phyloP scores from a whole-genome alignment of 163 green algal genomes.

The Scenedesmus sp. region DNA sequence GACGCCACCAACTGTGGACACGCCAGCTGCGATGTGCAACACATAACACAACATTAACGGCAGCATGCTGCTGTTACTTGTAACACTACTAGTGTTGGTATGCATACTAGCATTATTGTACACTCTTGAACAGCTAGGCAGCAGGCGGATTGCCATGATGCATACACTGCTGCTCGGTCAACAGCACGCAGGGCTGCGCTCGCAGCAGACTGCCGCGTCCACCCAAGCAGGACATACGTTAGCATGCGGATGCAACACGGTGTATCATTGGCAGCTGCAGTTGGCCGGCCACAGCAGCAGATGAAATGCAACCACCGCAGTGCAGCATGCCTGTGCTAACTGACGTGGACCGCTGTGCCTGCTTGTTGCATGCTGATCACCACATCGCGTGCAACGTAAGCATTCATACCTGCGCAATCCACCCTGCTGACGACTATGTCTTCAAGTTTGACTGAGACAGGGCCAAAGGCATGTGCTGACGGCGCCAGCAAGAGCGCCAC shows the following conservation, averaged over 20 bases:
- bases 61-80: no score
- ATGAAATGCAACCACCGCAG: no score
- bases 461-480: constrained; percentile 40
- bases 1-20: constrained; percentile 39
- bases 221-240: no score
- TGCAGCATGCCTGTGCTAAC: not conserved
- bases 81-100: not conserved
- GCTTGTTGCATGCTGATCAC: not conserved
- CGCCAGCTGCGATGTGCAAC: not conserved
- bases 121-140: not conserved
- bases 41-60: not conserved
- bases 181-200: no score
- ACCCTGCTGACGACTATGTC: not conserved
- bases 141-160: not conserved
- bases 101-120: not conserved
- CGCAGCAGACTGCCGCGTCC: no score
- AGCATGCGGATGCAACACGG: no score
- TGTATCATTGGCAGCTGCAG: no score
- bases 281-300: no score
- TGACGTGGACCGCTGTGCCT: not conserved
- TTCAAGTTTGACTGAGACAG: constrained; percentile 40
- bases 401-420: constrained; percentile 28
- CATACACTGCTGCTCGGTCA: not conserved
- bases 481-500: not conserved
- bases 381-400: not conserved